A percentile compares a stretch with the other conserved stretches of the same genome.
These are phyloP conservation scores for Coriaria nepalensis DNA, from an alignment of 306 rosid species.

Conservation along the genomic window DNA sequence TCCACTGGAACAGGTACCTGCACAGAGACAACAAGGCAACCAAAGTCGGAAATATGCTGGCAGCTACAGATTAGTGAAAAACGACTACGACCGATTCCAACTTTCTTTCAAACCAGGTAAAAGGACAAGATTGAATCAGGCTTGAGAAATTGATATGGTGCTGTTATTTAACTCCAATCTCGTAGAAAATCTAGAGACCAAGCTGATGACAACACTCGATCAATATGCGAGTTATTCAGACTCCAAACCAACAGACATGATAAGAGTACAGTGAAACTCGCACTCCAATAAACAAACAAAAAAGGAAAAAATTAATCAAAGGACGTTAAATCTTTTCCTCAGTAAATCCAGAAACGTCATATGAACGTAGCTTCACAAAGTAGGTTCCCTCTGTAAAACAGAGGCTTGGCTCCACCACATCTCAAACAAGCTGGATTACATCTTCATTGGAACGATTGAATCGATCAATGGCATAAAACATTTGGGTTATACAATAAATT, in stretches of 20 bases:
- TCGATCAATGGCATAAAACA: neutral
- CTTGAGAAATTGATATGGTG: conserved; percentile 36
- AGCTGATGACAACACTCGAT: conserved; percentile 69
- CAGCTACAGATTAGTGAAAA: too few relatives aligned
- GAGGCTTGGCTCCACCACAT: conserved; percentile 47
- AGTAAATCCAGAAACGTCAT: conserved; percentile 32
- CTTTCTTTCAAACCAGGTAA: neutral
- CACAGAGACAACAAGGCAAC: too few relatives aligned
- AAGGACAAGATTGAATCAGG: too few relatives aligned
- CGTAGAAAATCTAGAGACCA: conserved; percentile 28
- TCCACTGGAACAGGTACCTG: too few relatives aligned
- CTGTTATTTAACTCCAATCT: conserved; percentile 56
- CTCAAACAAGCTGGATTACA: conserved; percentile 30
- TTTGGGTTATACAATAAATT: too few relatives aligned
- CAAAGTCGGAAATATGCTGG: too few relatives aligned
- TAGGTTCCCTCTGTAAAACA: conserved; percentile 60
- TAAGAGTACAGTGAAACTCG: neutral
- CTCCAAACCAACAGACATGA: conserved; percentile 13
- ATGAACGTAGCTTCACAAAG: conserved; percentile 50
- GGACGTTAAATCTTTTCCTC: conserved; percentile 1
- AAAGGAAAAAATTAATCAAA: neutral
- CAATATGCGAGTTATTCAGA: conserved; percentile 37
- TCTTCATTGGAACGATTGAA: conserved; percentile 19
- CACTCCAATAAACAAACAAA: too few relatives aligned
- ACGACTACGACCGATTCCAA: too few relatives aligned